Percentiles rank a stretch among this genome's conserved stretches.
Conservation (phyloP, 2,329 filamentous ascomycete species). For the Amauroascus verrucosus region DNA sequence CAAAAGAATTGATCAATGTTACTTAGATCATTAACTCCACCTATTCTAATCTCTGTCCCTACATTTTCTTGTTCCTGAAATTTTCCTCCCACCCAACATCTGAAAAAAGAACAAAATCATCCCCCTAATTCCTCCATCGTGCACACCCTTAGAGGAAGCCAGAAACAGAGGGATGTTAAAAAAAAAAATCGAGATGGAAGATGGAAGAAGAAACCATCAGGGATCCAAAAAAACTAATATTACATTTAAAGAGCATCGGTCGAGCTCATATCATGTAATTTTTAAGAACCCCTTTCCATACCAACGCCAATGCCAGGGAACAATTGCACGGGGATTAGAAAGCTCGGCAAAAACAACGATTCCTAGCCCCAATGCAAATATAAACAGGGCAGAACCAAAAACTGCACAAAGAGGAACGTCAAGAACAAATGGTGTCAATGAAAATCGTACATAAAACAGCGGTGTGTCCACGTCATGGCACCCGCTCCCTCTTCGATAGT, state of each 20-base stretch:
- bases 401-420: neutral
- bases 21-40: neutral
- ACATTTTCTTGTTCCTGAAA: neutral
- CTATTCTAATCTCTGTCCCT: neutral
- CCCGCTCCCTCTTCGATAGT: neutral
- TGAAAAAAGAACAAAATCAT: neutral
- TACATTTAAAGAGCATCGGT: slow-evolving; percentile 8
- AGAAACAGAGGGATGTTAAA: neutral
- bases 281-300: neutral
- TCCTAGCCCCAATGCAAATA: slow-evolving; percentile 1
- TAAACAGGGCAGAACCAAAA: neutral
- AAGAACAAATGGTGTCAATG: neutral
- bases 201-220: neutral
- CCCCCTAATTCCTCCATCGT: neutral
- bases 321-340: neutral
- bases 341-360: neutral
- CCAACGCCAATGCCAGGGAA: slow-evolving; percentile 1
- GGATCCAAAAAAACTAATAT: slow-evolving; percentile 2
- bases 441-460: neutral
- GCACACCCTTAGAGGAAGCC: neutral
- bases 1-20: neutral
- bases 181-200: neutral
- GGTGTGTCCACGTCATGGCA: neutral
- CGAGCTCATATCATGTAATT: slow-evolving; percentile 9
- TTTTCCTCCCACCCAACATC: neutral